Evolutionary conservation across 2,329 filamentous ascomycete genomes (phyloP), one percentile per base, ranked within the genome.

Genomic region (Sphaerulina vaccinii): DNA sequence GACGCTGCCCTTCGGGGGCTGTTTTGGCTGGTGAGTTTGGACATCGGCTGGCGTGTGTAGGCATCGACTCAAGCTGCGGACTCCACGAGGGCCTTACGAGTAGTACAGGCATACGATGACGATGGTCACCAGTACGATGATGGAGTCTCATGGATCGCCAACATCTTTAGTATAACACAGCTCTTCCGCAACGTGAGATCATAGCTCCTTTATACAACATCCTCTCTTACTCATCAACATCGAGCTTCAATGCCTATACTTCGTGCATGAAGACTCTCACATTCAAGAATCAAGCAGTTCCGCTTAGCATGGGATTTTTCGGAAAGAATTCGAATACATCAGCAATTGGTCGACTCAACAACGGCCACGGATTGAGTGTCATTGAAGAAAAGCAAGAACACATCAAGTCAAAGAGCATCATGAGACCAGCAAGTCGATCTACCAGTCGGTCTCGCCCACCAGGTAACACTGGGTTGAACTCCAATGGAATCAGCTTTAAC

Each of bases 241-340:
- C 43, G 33, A 29, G 33, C 37, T 27, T 33, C 45, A 41, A 49
- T 44, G 35, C 35, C 49, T 29, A 15, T 16, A 15, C 11, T 21
- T 43, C 36, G 45, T 54, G 51, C 40, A 54, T 54, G 51, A 49
- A 38, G 41, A 38, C 49, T 40, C 42, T 43, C 24, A 47, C 44
- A 33, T 54, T 54, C 35, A 56, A 54, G 47, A 56, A 56, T 47
- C 54, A 56, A 53, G 54, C 54, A 24, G 46, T 56, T 46, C 47
- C 54, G 40, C 51, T 54, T 41, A 56, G 54, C 47, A 56, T 56
- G 54, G 54, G 54, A 49, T 48, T 56, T 51, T 56, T 53, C 42
- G 49, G 37, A 15, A 52, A 46, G 39, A 56, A 54, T 38, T 41
- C 41, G 23, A 56, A 52, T 33, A 50, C 32, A 23, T 49, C 49